Base-by-base conservation (phyloP, 306 rosid species). In the Leucaena leucocephala region DNA sequence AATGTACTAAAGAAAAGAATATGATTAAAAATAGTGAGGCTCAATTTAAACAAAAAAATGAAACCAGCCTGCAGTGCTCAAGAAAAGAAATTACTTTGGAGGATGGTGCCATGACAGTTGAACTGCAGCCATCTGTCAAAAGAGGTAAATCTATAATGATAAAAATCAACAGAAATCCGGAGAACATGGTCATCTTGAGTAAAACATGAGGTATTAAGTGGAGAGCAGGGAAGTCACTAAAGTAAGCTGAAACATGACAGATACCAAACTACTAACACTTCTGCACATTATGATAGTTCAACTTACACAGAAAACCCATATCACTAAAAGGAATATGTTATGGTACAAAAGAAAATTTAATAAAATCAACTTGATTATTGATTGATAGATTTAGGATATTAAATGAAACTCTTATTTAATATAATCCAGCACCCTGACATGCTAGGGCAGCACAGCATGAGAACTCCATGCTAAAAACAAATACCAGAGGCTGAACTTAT, bases 81-180 rank as follows among this genome's bases (percentile, higher is more conserved):
- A 73, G 83, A 81, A 66, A 82, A 76, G 59, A 40, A 67, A 87
- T 79, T 85, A 89, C 91, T 54, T 79, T 73, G 75, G 77, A 77
- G 17, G 74, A 63, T 54, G 78, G 82, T 48, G 75, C 82, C 36
- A 76, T 84, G 82, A 62, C 79, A 11, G 69, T 11, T 43, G 65
- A 61, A 83, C 82, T 79, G 72, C 75, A 11, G 81, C 79, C 74
- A 83, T 83, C 90, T 89, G 86, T 50, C 63, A 82, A 73, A 81
- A 79, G 75, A 22, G 70, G 77, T 58, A 76, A 74, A 65, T 72
- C 61, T 11, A 55, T 19, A 42, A 22, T 54, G 42, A 75, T 76
- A 52, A 77, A 74, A 76, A 79, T 62, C 68, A 68, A 81, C 14
- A 15, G 50, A 78, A 75, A 49, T 55, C 68, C 3, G 45, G 58